Conservation (phyloP, 768 basidiomycete genomes). For the Leccinum boreale region DNA sequence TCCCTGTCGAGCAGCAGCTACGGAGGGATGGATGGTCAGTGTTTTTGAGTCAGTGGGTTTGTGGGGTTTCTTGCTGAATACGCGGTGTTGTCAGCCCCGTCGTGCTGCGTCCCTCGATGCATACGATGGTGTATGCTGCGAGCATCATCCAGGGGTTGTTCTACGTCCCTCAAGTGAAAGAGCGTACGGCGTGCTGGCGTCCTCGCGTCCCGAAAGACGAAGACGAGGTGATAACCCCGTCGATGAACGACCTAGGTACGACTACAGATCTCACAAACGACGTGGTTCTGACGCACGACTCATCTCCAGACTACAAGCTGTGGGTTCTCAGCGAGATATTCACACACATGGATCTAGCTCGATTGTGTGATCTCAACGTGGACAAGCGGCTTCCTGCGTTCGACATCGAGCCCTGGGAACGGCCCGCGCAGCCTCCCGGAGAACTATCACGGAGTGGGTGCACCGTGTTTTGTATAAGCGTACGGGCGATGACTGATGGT, state of each 20-base stretch:
- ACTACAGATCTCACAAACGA: constrained; percentile 15
- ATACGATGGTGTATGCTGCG: constrained; percentile 55
- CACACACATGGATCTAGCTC: constrained; percentile 65
- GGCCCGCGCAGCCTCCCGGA: constrained; percentile 35
- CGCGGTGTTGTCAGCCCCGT: constrained; percentile 52
- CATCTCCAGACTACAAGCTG: constrained; percentile 42
- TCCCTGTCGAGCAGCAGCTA: constrained; percentile 49
- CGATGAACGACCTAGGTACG: constrained; percentile 37
- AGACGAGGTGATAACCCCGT: constrained; percentile 21
- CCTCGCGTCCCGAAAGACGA: constrained; percentile 19
- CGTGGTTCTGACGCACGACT: not conserved
- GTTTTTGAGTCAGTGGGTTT: not conserved
- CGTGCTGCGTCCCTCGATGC: constrained; percentile 56
- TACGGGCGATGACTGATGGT: constrained; percentile 11
- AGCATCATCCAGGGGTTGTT: constrained; percentile 55
- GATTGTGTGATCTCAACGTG: constrained; percentile 53
- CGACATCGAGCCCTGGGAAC: constrained; percentile 39
- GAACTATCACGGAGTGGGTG: constrained; percentile 42
- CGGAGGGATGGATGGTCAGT: constrained; percentile 59
- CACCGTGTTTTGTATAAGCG: not conserved
- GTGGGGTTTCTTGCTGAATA: constrained; percentile 1
- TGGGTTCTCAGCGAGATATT: constrained; percentile 65
- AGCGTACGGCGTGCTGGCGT: constrained; percentile 38
- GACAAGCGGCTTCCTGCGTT: constrained; percentile 49
- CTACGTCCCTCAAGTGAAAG: constrained; percentile 68